A percentile compares a stretch with the other conserved stretches of the same genome.
phyloP scores from a whole-genome alignment of 2,329 filamentous ascomycete species.

The Aspergillus eucalypticola region DNA sequence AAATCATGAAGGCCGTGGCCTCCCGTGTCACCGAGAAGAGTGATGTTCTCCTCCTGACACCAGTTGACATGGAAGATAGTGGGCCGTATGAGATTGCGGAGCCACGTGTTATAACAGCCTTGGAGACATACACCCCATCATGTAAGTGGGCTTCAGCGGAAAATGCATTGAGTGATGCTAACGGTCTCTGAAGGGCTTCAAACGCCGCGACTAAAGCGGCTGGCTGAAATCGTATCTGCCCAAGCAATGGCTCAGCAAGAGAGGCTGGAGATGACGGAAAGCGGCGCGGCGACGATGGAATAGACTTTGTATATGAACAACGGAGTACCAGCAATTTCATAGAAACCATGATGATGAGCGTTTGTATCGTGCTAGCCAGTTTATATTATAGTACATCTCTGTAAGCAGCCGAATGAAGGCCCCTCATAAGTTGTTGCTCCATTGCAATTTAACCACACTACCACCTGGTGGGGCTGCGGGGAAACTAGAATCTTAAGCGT shows the following conservation, averaged over 20 bases:
- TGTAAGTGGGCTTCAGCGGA: constrained; percentile 62
- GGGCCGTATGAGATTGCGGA: constrained; percentile 98
- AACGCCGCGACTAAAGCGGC: constrained; percentile 89
- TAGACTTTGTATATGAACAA: constrained; percentile 29
- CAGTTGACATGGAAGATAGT: constrained; percentile 98
- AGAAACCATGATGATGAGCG: not conserved
- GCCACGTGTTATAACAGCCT: constrained; percentile 87
- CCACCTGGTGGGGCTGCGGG: constrained; percentile 1
- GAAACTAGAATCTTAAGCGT: constrained; percentile 1
- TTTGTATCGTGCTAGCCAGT: not conserved
- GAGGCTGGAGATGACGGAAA: constrained; percentile 61
- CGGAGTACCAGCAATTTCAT: constrained; percentile 25
- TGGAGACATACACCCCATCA: constrained; percentile 97
- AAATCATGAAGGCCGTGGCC: constrained; percentile 99
- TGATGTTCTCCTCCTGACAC: constrained; percentile 87
- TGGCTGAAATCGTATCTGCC: constrained; percentile 96
- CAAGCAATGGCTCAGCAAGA: constrained; percentile 96
- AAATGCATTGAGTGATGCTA: constrained; percentile 15
- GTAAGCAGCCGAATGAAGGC: not conserved
- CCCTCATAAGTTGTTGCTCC: not conserved
- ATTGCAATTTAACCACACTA: not conserved
- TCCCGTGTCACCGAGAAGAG: constrained; percentile 97
- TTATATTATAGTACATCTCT: not conserved
- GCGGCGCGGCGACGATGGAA: constrained; percentile 28
- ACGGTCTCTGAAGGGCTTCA: constrained; percentile 71